These are phyloP conservation scores for Craterostigma plantagineum DNA, from an alignment of 257 asterid species.

Conservation along the genomic window DNA sequence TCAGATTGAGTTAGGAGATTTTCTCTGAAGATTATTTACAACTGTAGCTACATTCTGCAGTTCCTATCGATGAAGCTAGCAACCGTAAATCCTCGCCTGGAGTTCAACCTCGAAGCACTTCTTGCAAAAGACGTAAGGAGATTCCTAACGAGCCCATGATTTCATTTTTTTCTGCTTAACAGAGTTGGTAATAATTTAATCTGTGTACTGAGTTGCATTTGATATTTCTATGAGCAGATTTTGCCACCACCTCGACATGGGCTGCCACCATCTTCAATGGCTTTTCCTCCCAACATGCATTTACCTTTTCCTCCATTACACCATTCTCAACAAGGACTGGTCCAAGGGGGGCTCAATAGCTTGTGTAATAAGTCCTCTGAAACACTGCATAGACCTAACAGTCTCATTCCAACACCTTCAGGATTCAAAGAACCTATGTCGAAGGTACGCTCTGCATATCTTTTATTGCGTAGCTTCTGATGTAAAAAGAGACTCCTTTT, in stretches of 20 bases:
- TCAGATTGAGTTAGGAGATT: too few relatives aligned
- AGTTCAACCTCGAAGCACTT: constrained; percentile 50
- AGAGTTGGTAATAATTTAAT: constrained; percentile 7
- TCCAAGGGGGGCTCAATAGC: constrained; percentile 8
- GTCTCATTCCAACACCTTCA: constrained; percentile 21
- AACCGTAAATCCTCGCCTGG: constrained; percentile 68
- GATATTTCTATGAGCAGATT: too few relatives aligned
- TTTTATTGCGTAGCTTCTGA: neutral
- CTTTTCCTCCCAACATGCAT: constrained; percentile 37
- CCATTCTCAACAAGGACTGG: constrained; percentile 32
- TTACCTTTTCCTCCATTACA: constrained; percentile 37
- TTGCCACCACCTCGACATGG: too few relatives aligned
- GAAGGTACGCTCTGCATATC: constrained; percentile 14
- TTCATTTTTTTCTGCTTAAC: neutral
- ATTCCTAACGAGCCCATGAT: too few relatives aligned
- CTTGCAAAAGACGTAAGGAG: constrained; percentile 79
- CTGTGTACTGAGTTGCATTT: too few relatives aligned
- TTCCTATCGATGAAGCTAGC: constrained; percentile 98
- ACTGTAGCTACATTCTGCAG: constrained; percentile 31
- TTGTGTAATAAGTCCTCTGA: constrained; percentile 20
- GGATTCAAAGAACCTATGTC: constrained; percentile 25
- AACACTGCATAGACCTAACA: constrained; percentile 32
- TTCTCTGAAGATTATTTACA: too few relatives aligned
- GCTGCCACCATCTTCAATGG: constrained; percentile 32
- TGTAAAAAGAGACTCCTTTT: neutral